Evolutionary conservation across 73 alveolate genomes (phyloP).

Genomic region (Paraurostyla sp.): DNA sequence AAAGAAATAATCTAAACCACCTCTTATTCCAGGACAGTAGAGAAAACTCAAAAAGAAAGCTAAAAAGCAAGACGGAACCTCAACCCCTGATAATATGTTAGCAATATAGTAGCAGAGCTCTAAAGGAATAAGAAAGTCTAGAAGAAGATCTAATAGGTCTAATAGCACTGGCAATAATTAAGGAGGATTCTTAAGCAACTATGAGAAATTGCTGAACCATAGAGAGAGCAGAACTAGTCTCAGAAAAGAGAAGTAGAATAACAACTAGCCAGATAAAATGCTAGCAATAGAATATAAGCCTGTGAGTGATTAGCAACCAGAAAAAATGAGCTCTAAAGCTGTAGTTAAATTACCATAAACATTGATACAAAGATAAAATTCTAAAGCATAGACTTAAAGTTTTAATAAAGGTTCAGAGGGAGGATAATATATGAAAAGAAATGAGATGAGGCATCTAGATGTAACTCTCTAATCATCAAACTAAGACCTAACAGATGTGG

Average conservation of each 20-base stretch:
- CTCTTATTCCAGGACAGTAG: background rate
- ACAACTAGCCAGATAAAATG: background rate
- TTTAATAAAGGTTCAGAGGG: no score
- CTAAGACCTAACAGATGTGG: slow-evolving; percentile 3
- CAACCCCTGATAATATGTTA: no score
- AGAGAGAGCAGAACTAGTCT: slow-evolving; percentile 47
- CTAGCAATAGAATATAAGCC: slow-evolving; percentile 24
- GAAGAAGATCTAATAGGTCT: background rate
- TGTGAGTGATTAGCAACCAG: no score
- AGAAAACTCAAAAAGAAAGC: background rate
- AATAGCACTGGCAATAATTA: background rate
- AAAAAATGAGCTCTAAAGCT: background rate
- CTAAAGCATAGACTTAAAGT: no score
- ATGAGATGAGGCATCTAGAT: background rate
- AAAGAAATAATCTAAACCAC: slow-evolving; percentile 42
- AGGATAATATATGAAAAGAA: background rate
- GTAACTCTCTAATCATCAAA: background rate
- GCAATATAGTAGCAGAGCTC: background rate
- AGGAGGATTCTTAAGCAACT: background rate
- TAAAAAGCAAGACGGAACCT: no score
- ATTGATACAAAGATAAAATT: no score
- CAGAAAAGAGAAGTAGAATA: background rate
- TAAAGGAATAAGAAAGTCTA: background rate
- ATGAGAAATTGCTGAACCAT: slow-evolving; percentile 35
- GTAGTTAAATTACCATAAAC: slow-evolving; percentile 21